Percentiles rank a stretch among this genome's conserved stretches.
These are phyloP conservation scores for Drechslera avenae DNA, from an alignment of 2,329 filamentous ascomycete genomes.

Conservation along the genomic window DNA sequence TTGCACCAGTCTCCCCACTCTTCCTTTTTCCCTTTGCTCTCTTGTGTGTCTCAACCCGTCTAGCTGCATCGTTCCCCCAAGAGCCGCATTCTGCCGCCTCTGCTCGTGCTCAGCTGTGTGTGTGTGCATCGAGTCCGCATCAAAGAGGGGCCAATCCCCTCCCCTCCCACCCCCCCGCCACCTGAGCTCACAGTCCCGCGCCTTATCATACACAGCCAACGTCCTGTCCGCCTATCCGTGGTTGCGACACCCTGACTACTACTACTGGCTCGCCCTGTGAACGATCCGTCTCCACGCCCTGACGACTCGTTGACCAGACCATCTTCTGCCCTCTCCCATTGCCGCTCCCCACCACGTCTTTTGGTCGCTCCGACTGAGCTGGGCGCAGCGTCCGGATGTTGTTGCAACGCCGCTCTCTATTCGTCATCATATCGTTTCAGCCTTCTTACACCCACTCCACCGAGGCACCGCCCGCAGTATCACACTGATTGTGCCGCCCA, in stretches of 20 bases:
- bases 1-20: conserved; percentile 25
- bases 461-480: conserved; percentile 26
- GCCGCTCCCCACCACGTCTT: conserved; percentile 12
- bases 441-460: conserved; percentile 37
- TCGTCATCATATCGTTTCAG: conserved; percentile 47
- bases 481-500: conserved; percentile 19
- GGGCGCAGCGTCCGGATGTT: conserved; percentile 42
- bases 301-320: conserved; percentile 17
- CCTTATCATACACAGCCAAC: conserved; percentile 33
- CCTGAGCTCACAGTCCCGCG: conserved; percentile 22
- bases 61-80: conserved; percentile 18
- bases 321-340: background rate
- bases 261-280: conserved; percentile 20
- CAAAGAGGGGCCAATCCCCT: conserved; percentile 23
- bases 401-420: conserved; percentile 39
- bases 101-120: conserved; percentile 35
- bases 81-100: conserved; percentile 36
- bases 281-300: conserved; percentile 20
- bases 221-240: conserved; percentile 37
- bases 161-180: conserved; percentile 20
- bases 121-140: conserved; percentile 31
- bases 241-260: conserved; percentile 27
- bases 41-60: conserved; percentile 28
- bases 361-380: conserved; percentile 8
- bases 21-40: conserved; percentile 9